These are phyloP conservation scores for Castanea mollissima DNA, from an alignment of 306 rosid species.

Conservation along the genomic window DNA sequence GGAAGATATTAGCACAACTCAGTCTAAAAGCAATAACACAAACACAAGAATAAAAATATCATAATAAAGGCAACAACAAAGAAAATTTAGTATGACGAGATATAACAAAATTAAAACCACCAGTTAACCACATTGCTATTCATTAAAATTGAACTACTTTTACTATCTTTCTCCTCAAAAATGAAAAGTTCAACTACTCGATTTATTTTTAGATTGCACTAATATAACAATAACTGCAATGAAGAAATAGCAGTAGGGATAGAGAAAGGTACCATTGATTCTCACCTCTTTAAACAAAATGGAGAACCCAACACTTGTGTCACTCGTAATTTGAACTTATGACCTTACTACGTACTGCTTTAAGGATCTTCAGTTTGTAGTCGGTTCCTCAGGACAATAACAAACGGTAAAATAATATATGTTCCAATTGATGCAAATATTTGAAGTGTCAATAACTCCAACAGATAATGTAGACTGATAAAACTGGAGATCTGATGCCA, in stretches of 20 bases:
- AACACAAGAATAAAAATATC: constrained; percentile 14
- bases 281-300: constrained; percentile 44
- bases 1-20: constrained; percentile 18
- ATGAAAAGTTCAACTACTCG: constrained; percentile 7
- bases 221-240: constrained; percentile 5
- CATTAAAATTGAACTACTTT: constrained; percentile 3
- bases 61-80: constrained; percentile 6
- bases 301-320: constrained; percentile 26
- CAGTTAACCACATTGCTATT: constrained; percentile 3
- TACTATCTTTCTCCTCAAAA: too few species aligned
- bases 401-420: constrained; percentile 6
- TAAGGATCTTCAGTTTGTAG: constrained; percentile 21
- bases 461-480: constrained; percentile 33
- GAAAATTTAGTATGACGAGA: background rate
- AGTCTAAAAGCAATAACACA: constrained; percentile 3
- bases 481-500: constrained; percentile 55
- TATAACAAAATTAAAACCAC: too few species aligned
- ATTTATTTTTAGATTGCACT: constrained; percentile 7
- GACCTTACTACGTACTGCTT: constrained; percentile 14
- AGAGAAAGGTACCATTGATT: constrained; percentile 19
- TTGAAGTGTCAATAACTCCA: constrained; percentile 38
- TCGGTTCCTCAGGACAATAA: constrained; percentile 28
- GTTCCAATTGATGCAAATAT: constrained; percentile 34
- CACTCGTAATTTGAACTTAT: background rate
- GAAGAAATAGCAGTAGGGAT: constrained; percentile 12